These are phyloP conservation scores for Aspergillus incahuasiensis DNA, from an alignment of 495 filamentous ascomycete species.

Conservation along the genomic window DNA sequence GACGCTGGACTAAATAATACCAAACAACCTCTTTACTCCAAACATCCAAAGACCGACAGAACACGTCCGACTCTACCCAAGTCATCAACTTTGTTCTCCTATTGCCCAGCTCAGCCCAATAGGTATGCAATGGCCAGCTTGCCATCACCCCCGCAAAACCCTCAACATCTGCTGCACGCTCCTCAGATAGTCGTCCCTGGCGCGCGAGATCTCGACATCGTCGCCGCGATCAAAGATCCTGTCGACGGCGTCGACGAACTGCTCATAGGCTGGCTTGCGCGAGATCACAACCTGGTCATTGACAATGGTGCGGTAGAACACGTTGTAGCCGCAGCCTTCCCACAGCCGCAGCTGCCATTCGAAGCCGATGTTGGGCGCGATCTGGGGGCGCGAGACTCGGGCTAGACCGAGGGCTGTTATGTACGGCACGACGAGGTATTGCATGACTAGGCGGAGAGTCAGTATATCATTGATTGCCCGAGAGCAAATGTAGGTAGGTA, in stretches of 20 bases:
- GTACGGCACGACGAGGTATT: neutral
- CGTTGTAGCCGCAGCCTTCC: neutral
- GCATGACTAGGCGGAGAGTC: conserved; percentile 1
- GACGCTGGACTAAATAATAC: too few species aligned
- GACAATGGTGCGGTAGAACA: neutral
- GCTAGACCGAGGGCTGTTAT: neutral
- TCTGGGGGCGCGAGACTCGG: neutral
- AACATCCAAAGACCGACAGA: too few species aligned
- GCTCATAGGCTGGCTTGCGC: neutral
- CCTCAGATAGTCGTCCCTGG: conserved; percentile 1
- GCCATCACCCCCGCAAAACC: neutral
- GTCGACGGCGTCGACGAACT: neutral
- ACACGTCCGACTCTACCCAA: too few species aligned
- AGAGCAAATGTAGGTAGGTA: too few species aligned
- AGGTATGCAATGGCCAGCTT: neutral
- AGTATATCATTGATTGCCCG: too few species aligned
- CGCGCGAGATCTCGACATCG: neutral
- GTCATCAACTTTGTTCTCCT: too few species aligned
- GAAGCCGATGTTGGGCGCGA: conserved; percentile 9
- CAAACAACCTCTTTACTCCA: too few species aligned
- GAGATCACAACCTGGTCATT: neutral
- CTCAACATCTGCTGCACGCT: neutral
- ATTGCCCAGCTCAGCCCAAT: too few species aligned
- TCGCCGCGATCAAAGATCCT: neutral
- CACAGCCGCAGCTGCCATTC: conserved; percentile 7